Evolutionary conservation across 768 basidiomycete genomes (phyloP).

Genomic region (Leucocoprinus sp.): DNA sequence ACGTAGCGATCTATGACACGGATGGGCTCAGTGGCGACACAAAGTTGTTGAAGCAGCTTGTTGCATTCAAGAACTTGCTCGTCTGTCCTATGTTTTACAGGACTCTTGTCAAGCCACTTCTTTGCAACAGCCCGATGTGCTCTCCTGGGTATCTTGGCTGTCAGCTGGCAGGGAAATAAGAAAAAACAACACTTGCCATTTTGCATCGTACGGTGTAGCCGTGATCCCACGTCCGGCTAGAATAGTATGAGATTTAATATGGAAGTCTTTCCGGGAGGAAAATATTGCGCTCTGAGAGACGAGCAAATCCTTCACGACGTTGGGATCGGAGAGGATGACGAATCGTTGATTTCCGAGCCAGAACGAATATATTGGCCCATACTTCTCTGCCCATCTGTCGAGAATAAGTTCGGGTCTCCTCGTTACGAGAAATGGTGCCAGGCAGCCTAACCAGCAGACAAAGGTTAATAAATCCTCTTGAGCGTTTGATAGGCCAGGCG

Average conservation of each 20-base stretch:
- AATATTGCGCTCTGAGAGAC: conserved; percentile 37
- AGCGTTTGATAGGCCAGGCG: neutral
- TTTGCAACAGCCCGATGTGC: conserved; percentile 34
- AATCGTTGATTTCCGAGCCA: conserved; percentile 41
- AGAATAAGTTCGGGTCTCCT: conserved; percentile 35
- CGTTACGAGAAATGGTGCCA: conserved; percentile 29
- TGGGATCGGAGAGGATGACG: conserved; percentile 36
- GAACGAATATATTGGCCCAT: conserved; percentile 35
- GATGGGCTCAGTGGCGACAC: conserved; percentile 28
- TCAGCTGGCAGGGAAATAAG: neutral
- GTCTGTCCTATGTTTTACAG: conserved; percentile 27
- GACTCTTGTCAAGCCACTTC: conserved; percentile 23
- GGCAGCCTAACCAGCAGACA: conserved; percentile 17
- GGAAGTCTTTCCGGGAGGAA: conserved; percentile 38
- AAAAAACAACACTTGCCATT: conserved; percentile 21
- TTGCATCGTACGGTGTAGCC: conserved; percentile 34
- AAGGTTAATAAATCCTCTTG: neutral
- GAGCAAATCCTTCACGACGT: conserved; percentile 35
- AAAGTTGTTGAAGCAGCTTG: conserved; percentile 19
- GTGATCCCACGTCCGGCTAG: conserved; percentile 37
- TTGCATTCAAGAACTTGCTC: conserved; percentile 32
- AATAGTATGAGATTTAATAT: conserved; percentile 37
- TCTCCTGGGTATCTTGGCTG: conserved; percentile 21
- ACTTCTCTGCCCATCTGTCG: conserved; percentile 34
- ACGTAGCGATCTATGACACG: conserved; percentile 31